These are phyloP conservation scores for Protostelium mycophagum DNA, from an alignment of 78 protist species.

Conservation along the genomic window DNA sequence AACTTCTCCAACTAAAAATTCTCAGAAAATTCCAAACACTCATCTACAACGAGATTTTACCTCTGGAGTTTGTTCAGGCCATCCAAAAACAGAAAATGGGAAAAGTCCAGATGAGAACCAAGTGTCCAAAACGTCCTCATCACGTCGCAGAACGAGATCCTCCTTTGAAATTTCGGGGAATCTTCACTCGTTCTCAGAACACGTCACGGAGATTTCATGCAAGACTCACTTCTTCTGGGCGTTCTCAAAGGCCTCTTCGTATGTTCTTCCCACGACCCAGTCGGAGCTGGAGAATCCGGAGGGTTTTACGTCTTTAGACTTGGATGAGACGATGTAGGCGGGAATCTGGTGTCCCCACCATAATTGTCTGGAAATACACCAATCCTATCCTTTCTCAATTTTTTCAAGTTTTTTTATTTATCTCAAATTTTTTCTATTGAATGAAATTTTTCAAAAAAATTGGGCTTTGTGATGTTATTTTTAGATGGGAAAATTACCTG, in stretches of 20 bases:
- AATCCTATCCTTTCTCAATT: conserved; percentile 41
- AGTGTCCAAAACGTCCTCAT: conserved; percentile 99
- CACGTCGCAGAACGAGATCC: conserved; percentile 75
- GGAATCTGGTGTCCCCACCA: conserved; percentile 99
- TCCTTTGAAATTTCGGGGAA: conserved; percentile 15
- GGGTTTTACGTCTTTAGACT: conserved; percentile 18
- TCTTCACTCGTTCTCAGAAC: too few relatives aligned
- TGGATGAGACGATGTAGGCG: conserved; percentile 77
- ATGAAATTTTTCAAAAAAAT: conserved; percentile 72
- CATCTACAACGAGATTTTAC: conserved; percentile 16
- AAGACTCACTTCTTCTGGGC: conserved; percentile 49
- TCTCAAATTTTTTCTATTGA: too few relatives aligned
- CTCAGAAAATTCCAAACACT: too few relatives aligned
- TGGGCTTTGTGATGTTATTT: conserved; percentile 12
- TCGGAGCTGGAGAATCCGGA: conserved; percentile 19
- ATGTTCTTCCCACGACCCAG: conserved; percentile 49
- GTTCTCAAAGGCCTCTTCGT: conserved; percentile 22
- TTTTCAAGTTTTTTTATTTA: neutral
- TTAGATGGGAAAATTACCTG: conserved; percentile 1
- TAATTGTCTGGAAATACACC: conserved; percentile 98
- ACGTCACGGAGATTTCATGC: neutral
- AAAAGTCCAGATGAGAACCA: conserved; percentile 99
- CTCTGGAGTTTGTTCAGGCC: conserved; percentile 93
- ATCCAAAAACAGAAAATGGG: conserved; percentile 96
- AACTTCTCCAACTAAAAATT: conserved; percentile 48